Percentiles rank a stretch among this genome's conserved stretches.
Evolutionary conservation across 768 basidiomycete genomes (phyloP).

Genomic region (Termitomyces sp.): DNA sequence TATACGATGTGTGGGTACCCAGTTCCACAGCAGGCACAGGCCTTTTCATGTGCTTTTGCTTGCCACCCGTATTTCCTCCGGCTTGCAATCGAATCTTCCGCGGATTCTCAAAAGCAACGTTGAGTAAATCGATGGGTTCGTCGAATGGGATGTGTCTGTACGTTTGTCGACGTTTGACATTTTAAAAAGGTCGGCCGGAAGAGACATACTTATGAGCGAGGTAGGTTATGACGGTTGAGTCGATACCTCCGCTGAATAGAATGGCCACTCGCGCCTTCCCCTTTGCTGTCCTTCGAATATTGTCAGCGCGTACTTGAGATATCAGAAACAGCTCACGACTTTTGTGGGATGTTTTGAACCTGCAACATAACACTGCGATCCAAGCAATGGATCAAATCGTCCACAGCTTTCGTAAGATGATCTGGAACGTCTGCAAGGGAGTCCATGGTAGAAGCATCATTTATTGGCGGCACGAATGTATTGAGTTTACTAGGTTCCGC

Average conservation of each 20-base stretch:
- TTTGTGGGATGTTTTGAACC: conserved; percentile 64
- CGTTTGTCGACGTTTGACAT: not conserved
- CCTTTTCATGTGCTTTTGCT: conserved; percentile 39
- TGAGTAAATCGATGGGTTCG: conserved; percentile 89
- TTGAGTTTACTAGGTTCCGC: conserved; percentile 45
- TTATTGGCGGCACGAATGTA: conserved; percentile 38
- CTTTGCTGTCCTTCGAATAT: conserved; percentile 15
- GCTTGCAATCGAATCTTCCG: conserved; percentile 55
- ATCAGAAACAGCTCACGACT: conserved; percentile 25
- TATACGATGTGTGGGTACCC: conserved; percentile 39
- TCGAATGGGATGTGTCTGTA: conserved; percentile 64
- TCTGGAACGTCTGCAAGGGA: conserved; percentile 41
- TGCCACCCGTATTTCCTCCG: conserved; percentile 41
- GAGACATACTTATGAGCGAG: conserved; percentile 67
- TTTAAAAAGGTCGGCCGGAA: not conserved
- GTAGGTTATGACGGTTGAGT: conserved; percentile 80
- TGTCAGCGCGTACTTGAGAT: not conserved
- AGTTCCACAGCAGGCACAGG: conserved; percentile 15
- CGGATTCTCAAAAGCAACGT: conserved; percentile 97
- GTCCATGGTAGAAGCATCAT: conserved; percentile 30
- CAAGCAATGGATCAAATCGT: conserved; percentile 51
- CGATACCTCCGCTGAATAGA: conserved; percentile 95
- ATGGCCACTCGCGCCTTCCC: conserved; percentile 67
- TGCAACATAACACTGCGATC: conserved; percentile 65
- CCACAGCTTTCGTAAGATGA: conserved; percentile 39